A percentile compares a stretch with the other conserved stretches of the same genome.
phyloP scores from a whole-genome alignment of 495 filamentous ascomycete species.

The Penicillium paradoxum region DNA sequence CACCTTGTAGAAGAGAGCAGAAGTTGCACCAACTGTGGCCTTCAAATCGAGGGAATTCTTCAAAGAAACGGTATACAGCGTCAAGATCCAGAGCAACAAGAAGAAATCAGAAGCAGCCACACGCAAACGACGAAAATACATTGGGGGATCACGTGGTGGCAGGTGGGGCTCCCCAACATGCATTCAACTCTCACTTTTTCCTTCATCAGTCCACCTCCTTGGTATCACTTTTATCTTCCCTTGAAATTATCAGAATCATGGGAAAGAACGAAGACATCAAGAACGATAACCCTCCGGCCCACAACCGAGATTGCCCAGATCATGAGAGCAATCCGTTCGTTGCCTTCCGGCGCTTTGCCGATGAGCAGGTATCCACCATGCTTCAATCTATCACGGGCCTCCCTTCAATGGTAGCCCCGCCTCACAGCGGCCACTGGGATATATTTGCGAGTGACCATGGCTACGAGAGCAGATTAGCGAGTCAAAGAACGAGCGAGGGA shows the following conservation, averaged over 20 bases:
- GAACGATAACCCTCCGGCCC: constrained; percentile 8
- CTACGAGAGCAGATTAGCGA: constrained; percentile 20
- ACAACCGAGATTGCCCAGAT: constrained; percentile 22
- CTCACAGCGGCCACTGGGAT: constrained; percentile 32
- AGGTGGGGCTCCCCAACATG: constrained; percentile 10
- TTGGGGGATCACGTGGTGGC: constrained; percentile 15
- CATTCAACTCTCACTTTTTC: constrained; percentile 4
- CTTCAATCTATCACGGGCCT: constrained; percentile 49
- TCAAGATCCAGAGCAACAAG: neutral
- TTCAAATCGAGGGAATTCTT: too few species aligned
- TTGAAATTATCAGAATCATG: constrained; percentile 18
- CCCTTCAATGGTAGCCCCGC: constrained; percentile 30
- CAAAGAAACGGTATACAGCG: too few species aligned
- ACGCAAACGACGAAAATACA: neutral
- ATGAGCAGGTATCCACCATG: constrained; percentile 53
- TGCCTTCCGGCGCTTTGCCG: constrained; percentile 55
- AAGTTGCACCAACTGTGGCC: too few species aligned
- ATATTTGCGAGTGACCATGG: constrained; percentile 31
- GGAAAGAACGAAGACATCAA: constrained; percentile 26
- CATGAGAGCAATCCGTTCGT: constrained; percentile 52
- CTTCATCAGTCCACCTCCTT: neutral
- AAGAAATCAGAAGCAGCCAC: neutral
- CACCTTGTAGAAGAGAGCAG: neutral
- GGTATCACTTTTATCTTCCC: neutral
- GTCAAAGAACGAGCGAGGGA: constrained; percentile 16